Conservation (phyloP, 441 rosid species). For the Aleurites moluccanus region DNA sequence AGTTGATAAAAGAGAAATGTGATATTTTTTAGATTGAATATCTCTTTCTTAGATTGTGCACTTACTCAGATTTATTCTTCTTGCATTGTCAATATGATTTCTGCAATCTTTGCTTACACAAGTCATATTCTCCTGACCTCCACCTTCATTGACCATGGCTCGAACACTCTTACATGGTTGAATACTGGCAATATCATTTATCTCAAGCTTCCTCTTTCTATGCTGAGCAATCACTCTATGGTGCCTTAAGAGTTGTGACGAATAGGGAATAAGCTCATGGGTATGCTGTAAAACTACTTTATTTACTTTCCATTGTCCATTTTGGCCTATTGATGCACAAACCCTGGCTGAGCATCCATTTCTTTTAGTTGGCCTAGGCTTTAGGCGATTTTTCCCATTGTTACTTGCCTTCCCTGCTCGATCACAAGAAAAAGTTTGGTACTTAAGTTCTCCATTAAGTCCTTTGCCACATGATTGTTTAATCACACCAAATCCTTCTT, state of each 20-base stretch:
- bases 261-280: background rate
- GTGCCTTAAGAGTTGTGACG: background rate
- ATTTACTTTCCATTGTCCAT: background rate
- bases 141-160: background rate
- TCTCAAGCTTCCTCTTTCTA: constrained; percentile 5
- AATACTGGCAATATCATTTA: background rate
- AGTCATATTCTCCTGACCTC: background rate
- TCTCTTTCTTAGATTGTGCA: background rate
- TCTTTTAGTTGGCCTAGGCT: constrained; percentile 1
- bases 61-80: constrained; percentile 1
- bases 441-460: background rate
- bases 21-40: background rate
- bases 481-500: background rate
- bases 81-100: background rate
- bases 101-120: background rate
- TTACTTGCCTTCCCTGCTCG: constrained; percentile 1
- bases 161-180: background rate
- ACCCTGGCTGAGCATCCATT: constrained; percentile 2
- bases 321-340: background rate
- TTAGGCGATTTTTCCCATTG: background rate
- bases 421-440: constrained; percentile 4
- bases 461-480: background rate
- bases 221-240: background rate
- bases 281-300: background rate
- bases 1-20: background rate